Base-by-base conservation (phyloP, 331 rosid species). In the Prunus yedoensis region DNA sequence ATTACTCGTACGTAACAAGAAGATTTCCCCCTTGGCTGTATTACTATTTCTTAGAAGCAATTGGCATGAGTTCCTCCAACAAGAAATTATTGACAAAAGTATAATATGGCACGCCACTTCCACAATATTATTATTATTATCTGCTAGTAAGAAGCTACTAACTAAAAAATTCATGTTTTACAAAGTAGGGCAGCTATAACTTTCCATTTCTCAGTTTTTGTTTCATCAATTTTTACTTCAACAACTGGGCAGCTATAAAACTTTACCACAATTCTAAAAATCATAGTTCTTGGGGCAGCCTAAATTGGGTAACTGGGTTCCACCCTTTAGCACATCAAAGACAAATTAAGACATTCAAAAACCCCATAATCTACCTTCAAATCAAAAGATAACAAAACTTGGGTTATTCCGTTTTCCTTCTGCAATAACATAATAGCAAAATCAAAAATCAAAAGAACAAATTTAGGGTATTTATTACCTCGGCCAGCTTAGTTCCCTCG, bases 401-500 rank as follows among this genome's bases (percentile, higher is more conserved):
- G 79, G 75, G 50, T 18, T 30, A 2, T 30, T 17, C 14, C 17
- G 2, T 12, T 25, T 25, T 10, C 62, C 30, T 21, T 57, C 28
- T 4, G 65, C 65, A 59, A 59, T 57, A 38, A 20, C 65, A 59
- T 59, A 25, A 14, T 28, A 28, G 46, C 16, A 56, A 20, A 56
- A n/a, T 20, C 5, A 38, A n/a, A 27, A 61, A 57, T 15, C 16
- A 60, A 66, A 25, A 21, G 2, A 5, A 50, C 10, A 68, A 54
- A 45, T 54, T 2, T 21, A 23, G 68, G 47, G 35, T 65, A 8
- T 23, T 60, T 28, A 20, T 54, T 57, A 92, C 97, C 92, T 79
- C 78, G 32, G 97, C 97, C 17, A n/a, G n/a, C n/a, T n/a, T n/a
- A n/a, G n/a, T n/a, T n/a, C n/a, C n/a, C n/a, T n/a, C n/a, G n/a